Evolutionary conservation across 805 yeast genomes (phyloP), one percentile per base, ranked within the genome.

Genomic region (Spathaspora passalidarum): DNA sequence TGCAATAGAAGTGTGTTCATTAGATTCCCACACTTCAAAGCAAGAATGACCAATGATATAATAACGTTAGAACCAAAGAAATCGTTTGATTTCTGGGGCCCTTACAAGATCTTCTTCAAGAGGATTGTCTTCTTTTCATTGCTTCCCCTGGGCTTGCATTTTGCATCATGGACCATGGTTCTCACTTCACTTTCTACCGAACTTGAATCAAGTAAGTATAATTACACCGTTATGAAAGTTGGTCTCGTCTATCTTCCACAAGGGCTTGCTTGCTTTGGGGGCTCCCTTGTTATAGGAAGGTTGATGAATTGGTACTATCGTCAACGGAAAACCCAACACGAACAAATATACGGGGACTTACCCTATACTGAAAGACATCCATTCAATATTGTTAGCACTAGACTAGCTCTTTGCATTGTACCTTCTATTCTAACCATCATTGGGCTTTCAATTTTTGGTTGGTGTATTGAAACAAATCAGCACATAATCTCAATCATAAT

Each of bases 231-330:
- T 1, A 65, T 79, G 38, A 72, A 79, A 39, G 79, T 87, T 34
- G 96, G 96, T 2, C 63, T 81, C 14, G 80, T 88, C 45, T 89
- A 82, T 56, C 68, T 89, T 36, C 86, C 96, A 2, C 81, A 84
- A 17, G 96, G 96, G 13, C 53, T 79, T 0, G 85, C 84, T 9
- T 79, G 88, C 3, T 60, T 86, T 13, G 34, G 72, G 0, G 88
- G 92, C 19, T 78, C 91, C 0, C 49, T 88, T 0, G 29, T 59
- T 0, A 63, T 81, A 2, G 96, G 96, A 0, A 67, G 71, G 50
- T 36, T 79, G 3, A 57, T 86, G 53, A 83, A 86, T 55, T 61
- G 63, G 60, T 62, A 69, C 47, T 86, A 84, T 57, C 61, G 62
- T 14, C 58, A 56, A 16, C 53, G 62, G 13, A 65, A 60, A 45